These are phyloP conservation scores for Vanrija pseudolonga DNA, from an alignment of 1,284 basidiomycete genomes.

Conservation along the genomic window DNA sequence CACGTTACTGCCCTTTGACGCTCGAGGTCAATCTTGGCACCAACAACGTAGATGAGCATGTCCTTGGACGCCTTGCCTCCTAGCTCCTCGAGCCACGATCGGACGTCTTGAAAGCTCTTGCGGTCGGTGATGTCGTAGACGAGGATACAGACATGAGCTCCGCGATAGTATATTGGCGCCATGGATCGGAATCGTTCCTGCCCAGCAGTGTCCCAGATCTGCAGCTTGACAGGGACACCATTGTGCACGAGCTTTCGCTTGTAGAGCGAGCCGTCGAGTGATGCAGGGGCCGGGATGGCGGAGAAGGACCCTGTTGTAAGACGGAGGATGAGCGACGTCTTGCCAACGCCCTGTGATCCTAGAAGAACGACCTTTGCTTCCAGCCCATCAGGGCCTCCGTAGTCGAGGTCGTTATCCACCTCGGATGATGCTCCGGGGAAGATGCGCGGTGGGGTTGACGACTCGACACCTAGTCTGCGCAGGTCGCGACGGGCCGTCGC, in stretches of 20 bases:
- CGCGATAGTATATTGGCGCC: slow-evolving; percentile 63
- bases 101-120: slow-evolving; percentile 83
- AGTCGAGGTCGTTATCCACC: slow-evolving; percentile 20
- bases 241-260: slow-evolving; percentile 89
- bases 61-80: slow-evolving; percentile 41
- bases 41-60: slow-evolving; percentile 47
- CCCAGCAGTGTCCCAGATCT: slow-evolving; percentile 93
- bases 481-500: background rate
- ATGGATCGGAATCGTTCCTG: slow-evolving; percentile 94
- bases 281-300: slow-evolving; percentile 73
- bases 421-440: background rate
- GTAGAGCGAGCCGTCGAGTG: slow-evolving; percentile 91
- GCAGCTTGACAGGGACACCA: slow-evolving; percentile 75
- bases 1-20: slow-evolving; percentile 31
- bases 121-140: slow-evolving; percentile 58
- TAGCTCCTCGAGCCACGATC: slow-evolving; percentile 80
- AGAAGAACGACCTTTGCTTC: slow-evolving; percentile 97
- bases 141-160: slow-evolving; percentile 54
- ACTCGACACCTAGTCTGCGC: background rate
- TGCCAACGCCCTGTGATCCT: slow-evolving; percentile 95
- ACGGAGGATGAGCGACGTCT: slow-evolving; percentile 87
- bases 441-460: slow-evolving; percentile 1
- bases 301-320: slow-evolving; percentile 90
- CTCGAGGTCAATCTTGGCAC: slow-evolving; percentile 43
- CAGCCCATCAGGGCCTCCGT: slow-evolving; percentile 50